phyloP scores from a whole-genome alignment of 1,139 yeast species.

The Geotrichum cucujoidarum region DNA sequence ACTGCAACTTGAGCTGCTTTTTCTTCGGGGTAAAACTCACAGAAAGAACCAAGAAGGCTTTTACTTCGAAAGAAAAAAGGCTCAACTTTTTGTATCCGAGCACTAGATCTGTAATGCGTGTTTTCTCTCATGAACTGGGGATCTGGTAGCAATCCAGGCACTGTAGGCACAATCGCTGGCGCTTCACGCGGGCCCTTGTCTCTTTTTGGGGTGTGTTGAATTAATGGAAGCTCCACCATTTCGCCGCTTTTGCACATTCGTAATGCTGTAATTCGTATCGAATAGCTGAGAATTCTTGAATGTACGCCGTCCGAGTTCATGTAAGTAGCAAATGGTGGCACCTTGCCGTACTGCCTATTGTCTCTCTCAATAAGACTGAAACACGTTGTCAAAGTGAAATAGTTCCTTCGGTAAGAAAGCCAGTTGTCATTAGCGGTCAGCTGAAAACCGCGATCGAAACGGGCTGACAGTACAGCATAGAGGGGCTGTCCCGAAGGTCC shows the following conservation, averaged over 20 bases:
- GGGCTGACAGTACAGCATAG: slow-evolving; percentile 17
- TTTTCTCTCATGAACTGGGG: slow-evolving; percentile 20
- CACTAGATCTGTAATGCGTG: slow-evolving; percentile 16
- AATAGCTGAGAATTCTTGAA: slow-evolving; percentile 10
- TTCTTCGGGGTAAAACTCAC: slow-evolving; percentile 15
- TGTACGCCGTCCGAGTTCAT: slow-evolving; percentile 3
- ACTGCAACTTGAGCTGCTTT: slow-evolving; percentile 18
- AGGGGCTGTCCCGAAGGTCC: slow-evolving; percentile 13
- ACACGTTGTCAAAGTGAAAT: slow-evolving; percentile 17
- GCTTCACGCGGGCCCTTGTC: slow-evolving; percentile 17
- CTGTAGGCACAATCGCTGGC: slow-evolving; percentile 17
- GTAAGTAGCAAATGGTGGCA: slow-evolving; percentile 15
- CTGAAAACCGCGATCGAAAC: slow-evolving; percentile 21
- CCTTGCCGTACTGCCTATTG: slow-evolving; percentile 13
- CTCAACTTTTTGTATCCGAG: slow-evolving; percentile 16
- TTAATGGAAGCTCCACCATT: slow-evolving; percentile 15
- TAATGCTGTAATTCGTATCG: slow-evolving; percentile 19
- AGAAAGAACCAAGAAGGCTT: slow-evolving; percentile 16
- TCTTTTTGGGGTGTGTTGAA: slow-evolving; percentile 20
- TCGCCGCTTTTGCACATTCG: slow-evolving; percentile 7
- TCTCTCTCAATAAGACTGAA: slow-evolving; percentile 14
- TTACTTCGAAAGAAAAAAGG: slow-evolving; percentile 14
- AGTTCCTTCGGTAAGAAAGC: slow-evolving; percentile 20
- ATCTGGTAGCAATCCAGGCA: slow-evolving; percentile 19
- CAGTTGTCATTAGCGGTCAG: slow-evolving; percentile 13